Base-by-base conservation (phyloP, 768 basidiomycete species). In the Hortiboletus campestris region DNA sequence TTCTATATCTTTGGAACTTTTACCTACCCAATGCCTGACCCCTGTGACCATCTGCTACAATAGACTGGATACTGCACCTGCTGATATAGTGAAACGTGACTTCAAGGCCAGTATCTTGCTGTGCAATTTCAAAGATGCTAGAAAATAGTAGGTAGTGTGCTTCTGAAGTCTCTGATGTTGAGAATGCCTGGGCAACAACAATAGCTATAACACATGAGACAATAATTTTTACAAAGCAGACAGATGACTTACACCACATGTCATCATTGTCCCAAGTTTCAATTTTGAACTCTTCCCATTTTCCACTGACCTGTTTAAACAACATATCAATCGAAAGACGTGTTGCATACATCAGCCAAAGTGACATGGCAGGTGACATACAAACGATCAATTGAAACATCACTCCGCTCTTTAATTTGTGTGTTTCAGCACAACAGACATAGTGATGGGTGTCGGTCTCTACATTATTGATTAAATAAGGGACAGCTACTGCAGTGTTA, bases 201-300 rank as follows among this genome's bases (percentile, higher is more conserved):
- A 56, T 34, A 22, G 42, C 58, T 59, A 48, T 22, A 6, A n/a
- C n/a, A 14, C 14, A 29, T 36, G 12, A n/a, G 12, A 38, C 14
- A 13, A 10, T 13, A 3, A 6, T 3, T 4, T 14, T 5, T 32
- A 32, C 31, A n/a, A 32, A 32, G 31, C 12, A 14, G 2, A 14
- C 5, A 4, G 31, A 39, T 11, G 40, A 48, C 50, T 17, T 17
- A 57, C 56, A 52, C 5, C 7, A 2, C 41, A 43, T 42, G 20
- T 48, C 20, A 2, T 34, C 1, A 35, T 35, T 20, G 6, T 48
- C 41, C 56, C 56, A 57, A 0, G 39, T 25, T 22, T 57, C 35
- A 32, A 57, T 42, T 6, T 57, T 47, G 8, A 57, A 57, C 10
- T 49, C 51, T 17, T 53, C 2, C 46, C 46, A 57, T 28, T 55